These are phyloP conservation scores for Solanum neorickii DNA, from an alignment of 257 asterid genomes.

Conservation along the genomic window DNA sequence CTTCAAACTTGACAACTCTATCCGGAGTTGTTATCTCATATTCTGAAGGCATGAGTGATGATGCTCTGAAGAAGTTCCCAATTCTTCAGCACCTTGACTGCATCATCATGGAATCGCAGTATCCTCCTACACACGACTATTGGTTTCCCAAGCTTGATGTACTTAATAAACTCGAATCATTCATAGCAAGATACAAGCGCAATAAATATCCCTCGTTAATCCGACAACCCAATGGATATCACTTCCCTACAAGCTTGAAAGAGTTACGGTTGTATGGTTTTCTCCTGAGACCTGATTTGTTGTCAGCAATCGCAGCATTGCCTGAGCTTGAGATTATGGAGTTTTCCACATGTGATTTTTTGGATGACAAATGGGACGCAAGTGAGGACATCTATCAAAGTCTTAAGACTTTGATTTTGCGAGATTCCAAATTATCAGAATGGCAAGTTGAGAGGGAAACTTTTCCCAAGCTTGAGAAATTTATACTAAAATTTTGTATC, in stretches of 20 bases:
- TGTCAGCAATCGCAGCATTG: neutral
- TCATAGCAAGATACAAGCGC: neutral
- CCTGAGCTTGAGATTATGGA: neutral
- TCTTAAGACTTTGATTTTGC: neutral
- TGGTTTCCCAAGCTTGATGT: neutral
- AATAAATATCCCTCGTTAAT: too few relatives aligned
- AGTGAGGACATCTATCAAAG: neutral
- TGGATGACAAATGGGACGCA: neutral
- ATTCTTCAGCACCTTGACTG: neutral
- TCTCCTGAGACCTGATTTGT: neutral
- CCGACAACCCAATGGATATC: too few relatives aligned
- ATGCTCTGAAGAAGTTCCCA: neutral
- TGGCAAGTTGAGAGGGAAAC: neutral
- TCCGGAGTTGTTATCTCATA: neutral
- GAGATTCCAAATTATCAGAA: rapidly evolving
- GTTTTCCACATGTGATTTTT: neutral
- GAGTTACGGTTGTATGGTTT: neutral
- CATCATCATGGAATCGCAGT: neutral
- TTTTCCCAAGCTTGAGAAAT: neutral
- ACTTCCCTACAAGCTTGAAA: neutral
- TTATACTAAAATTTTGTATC: neutral
- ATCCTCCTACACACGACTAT: neutral
- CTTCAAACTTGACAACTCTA: neutral
- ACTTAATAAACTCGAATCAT: neutral
- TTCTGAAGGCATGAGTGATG: neutral